phyloP scores from a whole-genome alignment of 2,329 filamentous ascomycete genomes.

The Scedosporium minutisporum region DNA sequence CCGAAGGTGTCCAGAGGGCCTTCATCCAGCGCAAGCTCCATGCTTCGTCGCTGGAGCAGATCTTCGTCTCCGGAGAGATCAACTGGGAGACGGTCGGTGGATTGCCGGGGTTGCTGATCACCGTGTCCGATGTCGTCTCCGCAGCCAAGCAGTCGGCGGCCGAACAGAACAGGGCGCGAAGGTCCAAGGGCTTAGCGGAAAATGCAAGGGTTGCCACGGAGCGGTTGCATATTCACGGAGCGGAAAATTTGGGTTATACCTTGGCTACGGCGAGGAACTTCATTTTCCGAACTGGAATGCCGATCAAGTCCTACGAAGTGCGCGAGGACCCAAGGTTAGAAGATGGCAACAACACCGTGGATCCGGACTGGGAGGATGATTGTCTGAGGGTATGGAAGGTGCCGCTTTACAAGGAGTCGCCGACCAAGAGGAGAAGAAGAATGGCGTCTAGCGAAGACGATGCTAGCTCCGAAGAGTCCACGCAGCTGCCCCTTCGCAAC shows the following conservation, averaged over 20 bases:
- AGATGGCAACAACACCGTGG: constrained; percentile 15
- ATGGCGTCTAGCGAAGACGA: constrained; percentile 5
- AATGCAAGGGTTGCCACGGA: constrained; percentile 15
- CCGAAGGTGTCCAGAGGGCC: constrained; percentile 78
- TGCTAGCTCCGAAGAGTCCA: background rate
- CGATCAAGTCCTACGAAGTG: constrained; percentile 63
- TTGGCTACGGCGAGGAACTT: constrained; percentile 78
- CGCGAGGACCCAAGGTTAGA: constrained; percentile 29
- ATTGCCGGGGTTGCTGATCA: constrained; percentile 75
- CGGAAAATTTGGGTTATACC: constrained; percentile 68
- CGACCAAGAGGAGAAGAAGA: constrained; percentile 10
- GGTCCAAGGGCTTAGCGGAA: constrained; percentile 25
- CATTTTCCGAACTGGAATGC: constrained; percentile 75
- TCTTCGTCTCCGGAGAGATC: constrained; percentile 74
- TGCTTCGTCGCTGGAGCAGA: constrained; percentile 57
- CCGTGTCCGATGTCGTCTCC: constrained; percentile 60
- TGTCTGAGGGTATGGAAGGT: constrained; percentile 81
- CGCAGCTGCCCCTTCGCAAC: constrained; percentile 6
- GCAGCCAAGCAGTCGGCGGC: constrained; percentile 31
- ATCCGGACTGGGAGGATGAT: constrained; percentile 65
- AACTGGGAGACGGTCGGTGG: constrained; percentile 73
- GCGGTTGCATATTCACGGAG: constrained; percentile 62
- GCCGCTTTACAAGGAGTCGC: constrained; percentile 36
- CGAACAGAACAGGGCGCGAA: constrained; percentile 29
- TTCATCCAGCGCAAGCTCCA: constrained; percentile 57